Evolutionary conservation across 345 rosid genomes (phyloP), one percentile per base, ranked within the genome.

Genomic region (Euclidium syriacum): DNA sequence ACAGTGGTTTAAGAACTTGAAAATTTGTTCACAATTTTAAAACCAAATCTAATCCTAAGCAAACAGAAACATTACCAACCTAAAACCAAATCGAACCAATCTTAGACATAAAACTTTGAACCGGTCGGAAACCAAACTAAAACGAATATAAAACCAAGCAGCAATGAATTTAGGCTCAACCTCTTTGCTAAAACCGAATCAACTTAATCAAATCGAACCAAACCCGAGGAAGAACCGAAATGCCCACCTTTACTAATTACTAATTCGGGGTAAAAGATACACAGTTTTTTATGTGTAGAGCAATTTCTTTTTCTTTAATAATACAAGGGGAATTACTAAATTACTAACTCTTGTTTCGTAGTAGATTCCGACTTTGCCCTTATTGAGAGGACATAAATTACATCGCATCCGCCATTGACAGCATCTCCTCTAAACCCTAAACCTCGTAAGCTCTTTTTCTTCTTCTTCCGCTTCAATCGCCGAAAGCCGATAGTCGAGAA

Each of bases 371-470:
- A 2, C 20, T 52, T 0, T 62, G 9, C 51, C 68, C 73, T 61
- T 25, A 2, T 0, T 1, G 0, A 1, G 12, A 8, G 51, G 10
- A 29, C 7, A 36, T 57, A 8, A 26, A 15, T n/a, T 4, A 17
- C 39, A 25, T 46, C 47, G 47, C 20, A 11, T 8, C 6, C 15
- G 33, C 24, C 60, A 15, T 16, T 24, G 25, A 19, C 0, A 17
- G 63, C 25, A 7, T 0, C 6, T 14, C 20, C 19, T 39, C 24
- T 53, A 53, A 70, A 70, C 74, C 68, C 74, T 70, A 62, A 70
- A 60, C 74, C 68, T 25, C 2, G 1, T 4, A 10, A 16, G 5
- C 22, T 34, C 11, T 59, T 35, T 32, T 25, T 34, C 11, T 59
- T 35, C 39, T 25, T 10, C 62, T 8, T 68, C 62, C 19, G 36